A percentile compares a stretch with the other conserved stretches of the same genome.
These are phyloP conservation scores for Globisporangium cystogenes DNA, from an alignment of 352 stramenopile genomes.

Conservation along the genomic window DNA sequence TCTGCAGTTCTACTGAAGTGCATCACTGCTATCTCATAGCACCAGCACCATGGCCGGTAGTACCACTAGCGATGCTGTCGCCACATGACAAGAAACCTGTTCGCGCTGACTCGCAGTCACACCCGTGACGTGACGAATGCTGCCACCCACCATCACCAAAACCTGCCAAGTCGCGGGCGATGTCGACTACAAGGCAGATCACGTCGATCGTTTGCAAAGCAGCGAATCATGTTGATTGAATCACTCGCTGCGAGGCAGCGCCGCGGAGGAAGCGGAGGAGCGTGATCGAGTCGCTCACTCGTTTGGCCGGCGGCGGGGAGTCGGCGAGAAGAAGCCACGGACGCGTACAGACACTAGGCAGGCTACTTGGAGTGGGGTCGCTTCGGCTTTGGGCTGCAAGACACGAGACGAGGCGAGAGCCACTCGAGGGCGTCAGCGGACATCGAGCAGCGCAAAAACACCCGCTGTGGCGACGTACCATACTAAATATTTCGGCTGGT, in stretches of 20 bases:
- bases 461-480: constrained; percentile 15
- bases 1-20: too few relatives aligned
- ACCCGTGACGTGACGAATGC: too few relatives aligned
- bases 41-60: too few relatives aligned
- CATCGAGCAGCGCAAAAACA: neutral
- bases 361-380: constrained; percentile 17
- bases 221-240: neutral
- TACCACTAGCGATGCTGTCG: too few relatives aligned
- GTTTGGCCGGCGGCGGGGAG: neutral
- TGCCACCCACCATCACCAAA: too few relatives aligned
- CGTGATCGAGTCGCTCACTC: neutral
- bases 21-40: too few relatives aligned
- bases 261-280: neutral
- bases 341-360: constrained; percentile 8
- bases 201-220: constrained; percentile 2
- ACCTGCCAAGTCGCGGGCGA: constrained; percentile 21
- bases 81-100: too few relatives aligned
- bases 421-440: neutral
- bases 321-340: neutral
- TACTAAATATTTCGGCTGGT: constrained; percentile 27
- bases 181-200: constrained; percentile 17
- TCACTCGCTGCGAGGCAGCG: neutral
- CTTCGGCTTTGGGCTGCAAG: constrained; percentile 20
- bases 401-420: neutral
- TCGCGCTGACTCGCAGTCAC: too few relatives aligned